Percentiles rank a stretch among this genome's conserved stretches.
Conservation (phyloP, 169 alveolate species). For the Plasmodium inui region DNA sequence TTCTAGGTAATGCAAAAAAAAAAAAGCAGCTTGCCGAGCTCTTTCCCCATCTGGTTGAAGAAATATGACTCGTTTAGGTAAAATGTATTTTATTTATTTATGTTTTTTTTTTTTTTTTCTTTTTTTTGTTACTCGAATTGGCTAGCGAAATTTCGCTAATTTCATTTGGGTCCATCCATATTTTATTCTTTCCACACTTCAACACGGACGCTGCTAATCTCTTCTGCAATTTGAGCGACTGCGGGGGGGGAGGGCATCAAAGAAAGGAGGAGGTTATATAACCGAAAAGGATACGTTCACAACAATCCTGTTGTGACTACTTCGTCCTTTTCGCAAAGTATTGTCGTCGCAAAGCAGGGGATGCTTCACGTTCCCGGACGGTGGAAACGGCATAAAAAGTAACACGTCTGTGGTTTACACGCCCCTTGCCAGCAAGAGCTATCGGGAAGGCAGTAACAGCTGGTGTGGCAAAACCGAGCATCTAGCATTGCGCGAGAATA, state of each 20-base stretch:
- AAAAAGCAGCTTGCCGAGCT: neutral
- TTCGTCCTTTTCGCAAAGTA: neutral
- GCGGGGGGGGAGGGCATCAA: conserved; percentile 1
- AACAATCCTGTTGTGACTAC: neutral
- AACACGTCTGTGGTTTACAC: neutral
- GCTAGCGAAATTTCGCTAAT: conserved; percentile 97
- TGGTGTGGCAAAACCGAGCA: neutral
- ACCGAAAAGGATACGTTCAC: neutral
- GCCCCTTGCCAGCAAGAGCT: neutral
- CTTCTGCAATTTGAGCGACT: conserved; percentile 95
- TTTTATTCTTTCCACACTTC: conserved; percentile 97
- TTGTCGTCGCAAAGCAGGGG: neutral
- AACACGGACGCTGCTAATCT: conserved; percentile 98
- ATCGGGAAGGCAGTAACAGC: neutral
- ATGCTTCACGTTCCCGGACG: neutral
- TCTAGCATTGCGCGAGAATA: neutral
- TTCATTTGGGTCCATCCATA: conserved; percentile 99
- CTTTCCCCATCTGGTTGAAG: neutral
- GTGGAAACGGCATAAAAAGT: neutral
- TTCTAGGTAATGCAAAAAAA: neutral
- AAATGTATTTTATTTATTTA: neutral
- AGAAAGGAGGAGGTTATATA: neutral
- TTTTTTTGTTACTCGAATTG: conserved; percentile 93
- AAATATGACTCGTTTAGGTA: neutral
- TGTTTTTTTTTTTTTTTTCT: conserved; percentile 5